Base-by-base conservation (phyloP, 257 asterid genomes). In the Przewalskia tangutica region DNA sequence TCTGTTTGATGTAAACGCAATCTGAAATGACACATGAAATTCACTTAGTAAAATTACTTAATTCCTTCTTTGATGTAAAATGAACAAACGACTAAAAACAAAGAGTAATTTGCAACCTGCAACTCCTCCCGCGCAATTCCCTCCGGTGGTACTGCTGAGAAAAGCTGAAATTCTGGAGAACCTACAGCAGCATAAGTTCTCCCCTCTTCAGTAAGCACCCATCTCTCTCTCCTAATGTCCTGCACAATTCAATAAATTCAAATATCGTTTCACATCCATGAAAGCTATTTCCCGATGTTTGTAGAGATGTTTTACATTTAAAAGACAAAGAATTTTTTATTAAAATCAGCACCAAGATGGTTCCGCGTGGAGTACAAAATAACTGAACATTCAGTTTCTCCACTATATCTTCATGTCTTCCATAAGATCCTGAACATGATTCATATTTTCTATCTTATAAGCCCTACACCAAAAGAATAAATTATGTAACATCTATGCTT, bases 191-290 rank as follows among this genome's bases (percentile, higher is more conserved):
- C 91, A 86, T 94, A 96, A 44, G 83, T 65, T 54, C 86, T 88
- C 38, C 98, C 99, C 89, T 96, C 99, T 36, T 87, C 86, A 9
- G 98, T 91, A 66, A 96, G 97, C 38, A 90, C 90, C 98, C 97
- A 96, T 81, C 83, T 88, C 80, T 94, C 97, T 82, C 88, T 88
- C 92, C 92, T 93, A 68, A 94, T 91, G 79, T 94, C 99, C 99
- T 94, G 90, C 84, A 85, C 62, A 56, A 67, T 85, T 83, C 46
- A 62, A 50, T 46, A 5, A 46, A 48, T 20, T 48, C 60, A 73
- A 48, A 73, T 13, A 73, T 73, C 23, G 44, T 3, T 50, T 73
- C 44, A 23, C 60, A 73, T 50, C 6, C 11, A 0, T 3, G 34
- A 34, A 48, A 73, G 60, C 13, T 23, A 12, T 8, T 18, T 70